phyloP scores from a whole-genome alignment of 1,284 basidiomycete genomes.

The Malassezia pachydermatis region DNA sequence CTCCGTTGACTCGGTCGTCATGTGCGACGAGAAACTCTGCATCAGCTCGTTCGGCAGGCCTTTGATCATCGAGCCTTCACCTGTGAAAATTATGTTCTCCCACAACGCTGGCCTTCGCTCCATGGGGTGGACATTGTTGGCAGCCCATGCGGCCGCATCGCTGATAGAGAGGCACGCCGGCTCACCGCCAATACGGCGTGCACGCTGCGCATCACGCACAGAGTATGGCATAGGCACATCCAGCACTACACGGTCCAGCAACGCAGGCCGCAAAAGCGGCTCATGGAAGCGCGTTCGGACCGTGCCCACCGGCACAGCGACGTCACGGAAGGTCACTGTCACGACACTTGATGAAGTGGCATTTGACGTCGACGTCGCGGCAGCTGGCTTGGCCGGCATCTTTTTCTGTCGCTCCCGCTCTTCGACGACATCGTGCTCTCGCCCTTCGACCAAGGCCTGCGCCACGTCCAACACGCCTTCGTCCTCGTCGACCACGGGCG shows the following conservation, averaged over 20 bases:
- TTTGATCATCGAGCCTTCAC: constrained; percentile 27
- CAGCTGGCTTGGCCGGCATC: constrained; percentile 66
- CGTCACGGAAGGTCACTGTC: constrained; percentile 30
- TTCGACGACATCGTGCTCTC: constrained; percentile 20
- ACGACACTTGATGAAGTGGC: constrained; percentile 50
- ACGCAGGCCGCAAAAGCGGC: constrained; percentile 31
- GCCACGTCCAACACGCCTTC: constrained; percentile 63
- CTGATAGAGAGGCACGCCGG: constrained; percentile 22
- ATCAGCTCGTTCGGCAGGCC: constrained; percentile 32
- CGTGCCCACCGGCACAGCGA: constrained; percentile 31
- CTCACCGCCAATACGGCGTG: constrained; percentile 12
- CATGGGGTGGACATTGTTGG: constrained; percentile 25
- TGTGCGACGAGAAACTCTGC: constrained; percentile 21
- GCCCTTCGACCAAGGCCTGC: constrained; percentile 49
- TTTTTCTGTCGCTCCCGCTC: constrained; percentile 33
- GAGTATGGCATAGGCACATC: constrained; percentile 7
- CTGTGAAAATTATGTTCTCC: constrained; percentile 42
- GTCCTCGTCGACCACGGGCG: constrained; percentile 56
- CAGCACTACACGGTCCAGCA: constrained; percentile 25
- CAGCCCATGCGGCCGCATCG: constrained; percentile 25
- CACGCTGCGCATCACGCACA: constrained; percentile 10
- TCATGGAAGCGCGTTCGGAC: constrained; percentile 36
- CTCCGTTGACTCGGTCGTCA: constrained; percentile 28
- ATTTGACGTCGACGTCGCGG: constrained; percentile 52
- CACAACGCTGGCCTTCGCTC: constrained; percentile 36